Conservation (phyloP, 23 red algal genomes). For the Gracilaria gracilis region DNA sequence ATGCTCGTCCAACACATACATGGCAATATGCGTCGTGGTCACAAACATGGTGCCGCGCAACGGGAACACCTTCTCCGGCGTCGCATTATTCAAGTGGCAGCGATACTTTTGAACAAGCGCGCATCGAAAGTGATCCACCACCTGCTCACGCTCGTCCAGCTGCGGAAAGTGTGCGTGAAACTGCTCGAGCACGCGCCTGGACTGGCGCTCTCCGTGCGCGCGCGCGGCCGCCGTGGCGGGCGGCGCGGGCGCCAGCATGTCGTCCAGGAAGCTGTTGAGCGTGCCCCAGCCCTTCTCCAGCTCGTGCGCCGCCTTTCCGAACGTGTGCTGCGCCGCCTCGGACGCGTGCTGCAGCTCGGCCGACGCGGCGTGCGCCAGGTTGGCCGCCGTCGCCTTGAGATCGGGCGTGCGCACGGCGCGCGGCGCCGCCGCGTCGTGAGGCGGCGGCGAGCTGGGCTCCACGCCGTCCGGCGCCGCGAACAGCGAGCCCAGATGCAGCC, state of each 20-base stretch:
- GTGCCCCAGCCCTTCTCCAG: conserved; percentile 69
- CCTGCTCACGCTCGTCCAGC: conserved; percentile 30
- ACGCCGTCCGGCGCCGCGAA: conserved; percentile 10
- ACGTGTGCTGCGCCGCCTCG: conserved; percentile 58
- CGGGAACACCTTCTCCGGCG: conserved; percentile 63
- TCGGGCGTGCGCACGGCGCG: not conserved
- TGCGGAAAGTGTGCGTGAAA: conserved; percentile 52
- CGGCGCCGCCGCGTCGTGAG: not conserved
- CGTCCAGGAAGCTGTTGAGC: conserved; percentile 70
- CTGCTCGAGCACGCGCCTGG: not conserved
- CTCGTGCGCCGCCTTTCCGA: conserved; percentile 67
- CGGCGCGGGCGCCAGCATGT: conserved; percentile 51
- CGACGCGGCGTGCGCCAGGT: conserved; percentile 52
- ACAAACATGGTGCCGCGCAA: conserved; percentile 59
- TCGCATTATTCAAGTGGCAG: conserved; percentile 64
- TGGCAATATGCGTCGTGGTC: conserved; percentile 51
- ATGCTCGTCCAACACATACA: conserved; percentile 53
- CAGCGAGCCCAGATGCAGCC: conserved; percentile 2
- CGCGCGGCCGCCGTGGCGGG: not conserved
- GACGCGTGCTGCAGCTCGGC: conserved; percentile 46
- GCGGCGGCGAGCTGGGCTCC: not conserved
- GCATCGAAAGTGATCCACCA: conserved; percentile 73
- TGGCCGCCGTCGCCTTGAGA: conserved; percentile 23
- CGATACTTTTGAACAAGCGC: conserved; percentile 76
- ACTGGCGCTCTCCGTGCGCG: not conserved